Evolutionary conservation across 1,284 basidiomycete species (phyloP).

Genomic region (Pseudozyma pruni): DNA sequence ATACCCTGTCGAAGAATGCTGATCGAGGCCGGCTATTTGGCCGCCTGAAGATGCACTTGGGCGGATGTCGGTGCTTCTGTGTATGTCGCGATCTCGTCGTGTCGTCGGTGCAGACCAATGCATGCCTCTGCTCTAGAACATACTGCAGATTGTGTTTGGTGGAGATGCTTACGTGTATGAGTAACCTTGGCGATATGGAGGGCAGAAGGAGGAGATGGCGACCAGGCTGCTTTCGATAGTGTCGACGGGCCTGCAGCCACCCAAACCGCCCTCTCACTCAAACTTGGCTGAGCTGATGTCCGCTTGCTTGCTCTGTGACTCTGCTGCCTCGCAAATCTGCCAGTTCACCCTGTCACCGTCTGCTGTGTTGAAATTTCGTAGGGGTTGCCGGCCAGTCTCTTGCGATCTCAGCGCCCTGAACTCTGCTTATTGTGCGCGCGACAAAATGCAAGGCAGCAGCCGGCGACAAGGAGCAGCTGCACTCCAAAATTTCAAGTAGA

Average conservation of each 20-base stretch:
- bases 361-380: conserved; percentile 6
- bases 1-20: background rate
- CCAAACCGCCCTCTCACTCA: background rate
- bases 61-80: background rate
- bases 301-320: background rate
- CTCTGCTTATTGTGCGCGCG: conserved; percentile 2
- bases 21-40: too few relatives aligned
- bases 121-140: background rate
- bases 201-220: conserved; percentile 29
- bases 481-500: background rate
- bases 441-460: conserved; percentile 2
- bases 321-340: background rate
- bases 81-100: background rate
- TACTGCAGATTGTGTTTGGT: conserved; percentile 12
- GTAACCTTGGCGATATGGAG: conserved; percentile 55
- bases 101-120: conserved; percentile 14
- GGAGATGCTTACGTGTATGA: conserved; percentile 47
- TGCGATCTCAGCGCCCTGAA: background rate
- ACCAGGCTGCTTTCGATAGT: conserved; percentile 23
- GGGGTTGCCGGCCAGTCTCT: conserved; percentile 1
- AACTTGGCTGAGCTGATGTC: background rate
- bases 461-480: background rate
- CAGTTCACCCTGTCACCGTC: background rate
- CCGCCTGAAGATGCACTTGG: too few relatives aligned
- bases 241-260: conserved; percentile 10